Evolutionary conservation across 768 basidiomycete species (phyloP).

Genomic region (Termitomyces sp.): DNA sequence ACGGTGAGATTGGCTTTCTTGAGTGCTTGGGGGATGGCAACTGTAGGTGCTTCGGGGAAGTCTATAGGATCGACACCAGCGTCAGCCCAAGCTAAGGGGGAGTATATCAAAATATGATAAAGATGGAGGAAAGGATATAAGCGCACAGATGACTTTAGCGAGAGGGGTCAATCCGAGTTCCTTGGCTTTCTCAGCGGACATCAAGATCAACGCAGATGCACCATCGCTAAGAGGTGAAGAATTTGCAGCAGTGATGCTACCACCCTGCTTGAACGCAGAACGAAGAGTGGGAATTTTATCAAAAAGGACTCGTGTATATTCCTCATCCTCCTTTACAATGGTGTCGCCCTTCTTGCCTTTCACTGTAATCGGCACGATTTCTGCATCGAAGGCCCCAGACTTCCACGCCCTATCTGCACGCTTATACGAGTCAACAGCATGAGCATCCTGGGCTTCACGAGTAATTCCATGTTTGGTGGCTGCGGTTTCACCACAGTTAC

Average conservation of each 20-base stretch:
- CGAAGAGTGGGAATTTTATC: slow-evolving; percentile 89
- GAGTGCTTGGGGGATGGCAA: slow-evolving; percentile 86
- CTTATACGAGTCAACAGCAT: slow-evolving; percentile 93
- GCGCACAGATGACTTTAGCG: slow-evolving; percentile 92
- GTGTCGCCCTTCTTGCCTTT: slow-evolving; percentile 94
- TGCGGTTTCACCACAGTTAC: slow-evolving; percentile 89
- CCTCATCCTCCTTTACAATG: slow-evolving; percentile 91
- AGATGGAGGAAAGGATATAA: slow-evolving; percentile 1
- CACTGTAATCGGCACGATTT: slow-evolving; percentile 87
- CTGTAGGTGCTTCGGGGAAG: slow-evolving; percentile 93
- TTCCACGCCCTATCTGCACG: slow-evolving; percentile 92
- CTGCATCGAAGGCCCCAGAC: slow-evolving; percentile 76
- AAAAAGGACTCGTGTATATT: slow-evolving; percentile 94
- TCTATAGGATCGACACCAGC: slow-evolving; percentile 95
- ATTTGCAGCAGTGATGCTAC: slow-evolving; percentile 94
- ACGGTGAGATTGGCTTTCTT: slow-evolving; percentile 80
- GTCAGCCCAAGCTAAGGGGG: slow-evolving; percentile 82
- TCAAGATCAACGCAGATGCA: slow-evolving; percentile 91
- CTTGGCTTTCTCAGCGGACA: slow-evolving; percentile 89
- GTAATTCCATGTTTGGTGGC: slow-evolving; percentile 81
- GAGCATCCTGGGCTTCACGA: slow-evolving; percentile 85
- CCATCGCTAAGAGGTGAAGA: slow-evolving; percentile 95
- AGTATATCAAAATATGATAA: slow-evolving; percentile 10
- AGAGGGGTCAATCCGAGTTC: slow-evolving; percentile 89
- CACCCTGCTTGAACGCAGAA: slow-evolving; percentile 87